These are phyloP conservation scores for Phyllosticta paracitricarpa DNA, from an alignment of 2,329 filamentous ascomycete genomes.

Conservation along the genomic window DNA sequence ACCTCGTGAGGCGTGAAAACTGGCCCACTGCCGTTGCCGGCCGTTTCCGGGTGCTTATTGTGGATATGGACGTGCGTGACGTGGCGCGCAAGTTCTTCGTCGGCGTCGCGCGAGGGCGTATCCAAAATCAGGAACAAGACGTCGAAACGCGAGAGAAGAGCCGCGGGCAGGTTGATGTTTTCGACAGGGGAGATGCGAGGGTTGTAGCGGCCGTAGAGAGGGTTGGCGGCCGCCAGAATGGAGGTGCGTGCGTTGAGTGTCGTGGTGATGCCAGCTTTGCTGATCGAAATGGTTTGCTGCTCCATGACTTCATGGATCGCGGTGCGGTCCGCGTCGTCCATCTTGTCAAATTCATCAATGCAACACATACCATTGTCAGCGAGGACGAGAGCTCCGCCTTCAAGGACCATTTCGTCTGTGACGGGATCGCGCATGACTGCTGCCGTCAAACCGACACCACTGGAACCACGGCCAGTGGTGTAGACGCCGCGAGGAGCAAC, in stretches of 20 bases:
- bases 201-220: slow-evolving; percentile 96
- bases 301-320: slow-evolving; percentile 86
- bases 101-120: slow-evolving; percentile 77
- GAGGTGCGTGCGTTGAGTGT: slow-evolving; percentile 93
- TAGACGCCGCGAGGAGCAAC: slow-evolving; percentile 88
- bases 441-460: slow-evolving; percentile 71
- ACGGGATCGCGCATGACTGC: slow-evolving; percentile 78
- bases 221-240: slow-evolving; percentile 92
- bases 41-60: slow-evolving; percentile 72
- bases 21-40: slow-evolving; percentile 41
- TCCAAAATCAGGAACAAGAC: slow-evolving; percentile 94
- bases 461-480: slow-evolving; percentile 71
- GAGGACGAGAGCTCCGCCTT: slow-evolving; percentile 68
- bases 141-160: slow-evolving; percentile 92
- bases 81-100: slow-evolving; percentile 90
- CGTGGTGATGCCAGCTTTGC: slow-evolving; percentile 90
- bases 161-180: slow-evolving; percentile 98
- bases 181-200: slow-evolving; percentile 93
- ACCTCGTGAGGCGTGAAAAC: slow-evolving; percentile 90
- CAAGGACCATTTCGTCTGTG: slow-evolving; percentile 75
- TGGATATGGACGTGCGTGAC: slow-evolving; percentile 97
- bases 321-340: slow-evolving; percentile 74
- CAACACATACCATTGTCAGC: slow-evolving; percentile 79
- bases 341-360: slow-evolving; percentile 83
- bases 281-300: slow-evolving; percentile 77